Conservation (phyloP, 768 basidiomycete species). For the Macrocybe gigantea region DNA sequence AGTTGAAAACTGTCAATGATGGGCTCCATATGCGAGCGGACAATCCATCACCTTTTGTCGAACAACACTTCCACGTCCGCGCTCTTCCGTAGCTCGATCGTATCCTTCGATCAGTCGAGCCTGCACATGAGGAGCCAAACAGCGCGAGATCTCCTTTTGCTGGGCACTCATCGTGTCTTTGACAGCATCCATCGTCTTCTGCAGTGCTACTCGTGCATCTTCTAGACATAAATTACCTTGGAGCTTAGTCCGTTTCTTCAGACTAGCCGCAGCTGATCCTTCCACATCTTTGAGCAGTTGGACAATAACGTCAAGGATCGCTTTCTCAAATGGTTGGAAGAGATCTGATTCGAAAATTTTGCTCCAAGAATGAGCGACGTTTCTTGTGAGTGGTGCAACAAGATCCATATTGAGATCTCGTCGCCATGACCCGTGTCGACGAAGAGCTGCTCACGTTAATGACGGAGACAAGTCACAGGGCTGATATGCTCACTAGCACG, state of each 20-base stretch:
- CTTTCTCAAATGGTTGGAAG: conserved; percentile 40
- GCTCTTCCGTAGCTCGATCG: conserved; percentile 45
- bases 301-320: conserved; percentile 29
- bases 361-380: conserved; percentile 53
- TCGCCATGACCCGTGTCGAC: conserved; percentile 50
- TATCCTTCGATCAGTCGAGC: conserved; percentile 46
- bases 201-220: conserved; percentile 44
- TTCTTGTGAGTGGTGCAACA: conserved; percentile 49
- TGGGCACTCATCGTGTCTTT: conserved; percentile 42
- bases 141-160: conserved; percentile 57
- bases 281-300: conserved; percentile 47
- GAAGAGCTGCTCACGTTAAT: conserved; percentile 28
- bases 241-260: conserved; percentile 44
- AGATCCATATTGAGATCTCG: conserved; percentile 59
- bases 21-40: neutral
- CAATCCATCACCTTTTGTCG: conserved; percentile 48
- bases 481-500: conserved; percentile 41
- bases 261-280: conserved; percentile 40
- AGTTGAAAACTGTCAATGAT: conserved; percentile 1
- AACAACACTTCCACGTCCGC: conserved; percentile 50
- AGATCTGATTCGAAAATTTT: conserved; percentile 57
- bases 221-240: conserved; percentile 49
- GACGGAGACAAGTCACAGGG: neutral
- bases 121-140: conserved; percentile 52
- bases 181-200: conserved; percentile 42